Base-by-base conservation (phyloP, 2,329 filamentous ascomycete genomes). In the Penicillium frequentans region DNA sequence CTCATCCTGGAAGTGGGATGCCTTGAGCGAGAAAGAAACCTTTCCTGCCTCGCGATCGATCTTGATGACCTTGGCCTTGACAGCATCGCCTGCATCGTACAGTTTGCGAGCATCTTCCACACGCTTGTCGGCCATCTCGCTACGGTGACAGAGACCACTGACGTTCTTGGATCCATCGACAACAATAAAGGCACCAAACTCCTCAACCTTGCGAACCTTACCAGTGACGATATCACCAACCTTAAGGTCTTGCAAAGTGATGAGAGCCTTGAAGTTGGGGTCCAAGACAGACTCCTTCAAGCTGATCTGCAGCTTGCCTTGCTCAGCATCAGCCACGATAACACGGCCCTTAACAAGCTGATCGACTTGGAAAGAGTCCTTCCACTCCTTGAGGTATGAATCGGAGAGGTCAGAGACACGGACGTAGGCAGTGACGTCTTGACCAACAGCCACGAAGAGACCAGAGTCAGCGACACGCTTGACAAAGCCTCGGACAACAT, bases 171-270 rank as follows among this genome's bases (percentile, higher is more conserved):
- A 96, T 58, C 89, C 87, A 73, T 97, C 91, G 21, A 99, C 81
- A 44, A 96, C 85, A 65, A 99, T 90, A 73, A 99, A 99, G 5
- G 93, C 93, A 63, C 95, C 95, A 72, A 93, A 99, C 31, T 96
- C 90, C 69, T 96, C 91, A 2, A 98, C 92, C 75, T 96, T 96
- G 67, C 93, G 88, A 55, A 99, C 86, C 70, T 91, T 96, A 49
- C 93, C 95, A 13, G 90, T 96, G 33, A 99, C 84, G 31, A 92
- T 79, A 73, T 96, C 90, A 7, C 92, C 93, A 60, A 84, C 79
- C 69, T 89, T 86, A 55, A 98, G 80, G 64, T 96, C 90, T n/a
- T 82, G 81, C 60, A 93, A 89, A 0, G 84, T 87, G n/a, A 88
- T 73, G 1, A 86, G 87, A 23, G 90, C 85, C 45, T 86, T 85